Percentiles rank a stretch among this genome's conserved stretches.
phyloP scores from a whole-genome alignment of 257 asterid genomes.

The Ehretia macrophylla region DNA sequence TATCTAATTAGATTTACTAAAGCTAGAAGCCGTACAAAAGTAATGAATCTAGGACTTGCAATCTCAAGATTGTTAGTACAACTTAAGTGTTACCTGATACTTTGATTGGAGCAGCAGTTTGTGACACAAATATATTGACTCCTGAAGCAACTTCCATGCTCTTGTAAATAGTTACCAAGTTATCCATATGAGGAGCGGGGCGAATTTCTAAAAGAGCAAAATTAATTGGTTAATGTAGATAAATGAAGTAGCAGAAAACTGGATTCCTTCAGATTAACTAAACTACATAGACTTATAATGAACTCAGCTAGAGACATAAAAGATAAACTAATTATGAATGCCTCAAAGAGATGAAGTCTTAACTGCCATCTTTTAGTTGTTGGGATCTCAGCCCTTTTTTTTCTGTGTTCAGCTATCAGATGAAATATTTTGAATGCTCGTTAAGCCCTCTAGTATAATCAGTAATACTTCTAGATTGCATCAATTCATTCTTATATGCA shows the following conservation, averaged over 20 bases:
- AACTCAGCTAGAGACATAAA: no score
- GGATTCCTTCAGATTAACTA: neutral
- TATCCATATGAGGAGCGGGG: constrained; percentile 96
- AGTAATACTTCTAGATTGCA: no score
- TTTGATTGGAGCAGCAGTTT: constrained; percentile 39
- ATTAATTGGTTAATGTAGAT: neutral
- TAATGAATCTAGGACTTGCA: neutral
- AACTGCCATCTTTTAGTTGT: no score
- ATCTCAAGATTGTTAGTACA: neutral
- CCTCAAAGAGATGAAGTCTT: no score
- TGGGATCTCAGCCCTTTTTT: no score
- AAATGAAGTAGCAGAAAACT: neutral
- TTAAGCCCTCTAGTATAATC: no score
- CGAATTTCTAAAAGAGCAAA: constrained; percentile 53
- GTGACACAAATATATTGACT: constrained; percentile 52
- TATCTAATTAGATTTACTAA: no score
- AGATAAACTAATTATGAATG: no score
- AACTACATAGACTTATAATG: neutral
- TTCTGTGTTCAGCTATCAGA: no score
- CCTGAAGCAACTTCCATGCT: constrained; percentile 90
- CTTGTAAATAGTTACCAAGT: constrained; percentile 79
- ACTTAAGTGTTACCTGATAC: constrained; percentile 40
- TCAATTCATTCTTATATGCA: no score
- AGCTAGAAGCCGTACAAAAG: no score
- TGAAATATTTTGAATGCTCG: no score